Evolutionary conservation across 2,329 filamentous ascomycete species (phyloP).

Genomic region (Sporothrix pallida): DNA sequence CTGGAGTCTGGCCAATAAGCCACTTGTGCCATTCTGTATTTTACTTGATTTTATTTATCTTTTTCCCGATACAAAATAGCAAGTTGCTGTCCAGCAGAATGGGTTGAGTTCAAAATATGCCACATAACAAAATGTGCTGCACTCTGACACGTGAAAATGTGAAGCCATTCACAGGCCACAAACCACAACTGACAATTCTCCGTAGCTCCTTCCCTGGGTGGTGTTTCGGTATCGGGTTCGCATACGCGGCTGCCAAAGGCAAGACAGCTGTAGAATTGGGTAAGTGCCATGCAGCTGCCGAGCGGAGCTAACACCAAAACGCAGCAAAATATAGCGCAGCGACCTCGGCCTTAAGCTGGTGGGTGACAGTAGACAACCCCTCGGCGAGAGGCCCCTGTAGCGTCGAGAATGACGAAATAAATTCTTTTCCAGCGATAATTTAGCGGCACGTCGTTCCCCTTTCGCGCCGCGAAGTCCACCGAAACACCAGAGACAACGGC

Average conservation of each 20-base stretch:
- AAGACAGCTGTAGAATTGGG: background rate
- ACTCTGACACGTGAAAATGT: slow-evolving; percentile 10
- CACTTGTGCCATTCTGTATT: slow-evolving; percentile 15
- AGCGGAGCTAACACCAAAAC: background rate
- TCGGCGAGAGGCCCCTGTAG: background rate
- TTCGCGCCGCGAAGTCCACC: background rate
- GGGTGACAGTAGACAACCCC: background rate
- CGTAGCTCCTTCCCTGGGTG: background rate
- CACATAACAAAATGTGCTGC: background rate
- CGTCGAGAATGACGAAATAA: slow-evolving; percentile 5
- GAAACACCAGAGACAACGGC: background rate
- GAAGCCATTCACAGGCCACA: slow-evolving; percentile 5
- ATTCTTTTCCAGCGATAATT: background rate
- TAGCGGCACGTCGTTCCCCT: background rate
- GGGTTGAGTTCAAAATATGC: background rate
- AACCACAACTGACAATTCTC: background rate
- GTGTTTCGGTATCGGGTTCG: slow-evolving; percentile 11
- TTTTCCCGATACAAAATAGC: background rate
- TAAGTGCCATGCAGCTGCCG: slow-evolving; percentile 22
- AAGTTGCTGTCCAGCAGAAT: background rate
- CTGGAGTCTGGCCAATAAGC: background rate
- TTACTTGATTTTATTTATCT: background rate
- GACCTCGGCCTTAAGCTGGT: slow-evolving; percentile 10
- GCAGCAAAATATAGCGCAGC: background rate
- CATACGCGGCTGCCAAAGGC: background rate